A percentile compares a stretch with the other conserved stretches of the same genome.
phyloP scores from a whole-genome alignment of 164 flowering plant species.

The Akebia trifoliata region DNA sequence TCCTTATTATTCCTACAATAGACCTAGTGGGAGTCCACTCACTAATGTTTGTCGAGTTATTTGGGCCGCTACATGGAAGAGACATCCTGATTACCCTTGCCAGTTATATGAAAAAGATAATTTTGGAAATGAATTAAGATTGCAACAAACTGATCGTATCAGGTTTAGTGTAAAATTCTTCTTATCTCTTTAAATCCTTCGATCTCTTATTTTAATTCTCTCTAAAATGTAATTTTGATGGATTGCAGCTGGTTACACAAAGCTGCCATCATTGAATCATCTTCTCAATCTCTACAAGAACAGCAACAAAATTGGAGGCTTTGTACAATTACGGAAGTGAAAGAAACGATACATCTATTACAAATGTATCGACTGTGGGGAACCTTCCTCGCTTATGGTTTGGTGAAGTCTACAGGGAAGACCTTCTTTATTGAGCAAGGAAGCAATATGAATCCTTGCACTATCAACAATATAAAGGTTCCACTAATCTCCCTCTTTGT shows the following conservation, averaged over 20 bases:
- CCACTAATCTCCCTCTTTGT: background rate
- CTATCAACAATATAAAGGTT: no score
- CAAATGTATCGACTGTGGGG: slow-evolving; percentile 18
- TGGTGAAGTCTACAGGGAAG: slow-evolving; percentile 6
- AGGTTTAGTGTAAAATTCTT: background rate
- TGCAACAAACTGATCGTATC: background rate
- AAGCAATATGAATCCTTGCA: slow-evolving; percentile 1
- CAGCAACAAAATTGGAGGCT: slow-evolving; percentile 12
- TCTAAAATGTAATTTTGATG: background rate
- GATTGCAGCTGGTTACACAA: slow-evolving; percentile 15
- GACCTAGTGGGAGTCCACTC: background rate
- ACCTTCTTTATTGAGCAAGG: no score
- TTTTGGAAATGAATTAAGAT: background rate
- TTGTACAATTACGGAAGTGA: slow-evolving; percentile 15
- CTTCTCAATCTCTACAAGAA: background rate
- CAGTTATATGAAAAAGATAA: background rate
- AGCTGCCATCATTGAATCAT: slow-evolving; percentile 15
- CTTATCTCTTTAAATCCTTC: background rate
- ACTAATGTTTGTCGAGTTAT: background rate
- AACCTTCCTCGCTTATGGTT: slow-evolving; percentile 14
- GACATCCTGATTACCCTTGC: slow-evolving; percentile 2
- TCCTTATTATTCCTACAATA: background rate
- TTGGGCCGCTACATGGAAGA: slow-evolving; percentile 1
- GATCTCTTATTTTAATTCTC: background rate
- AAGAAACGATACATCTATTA: slow-evolving; percentile 10